Percentiles rank a stretch among this genome's conserved stretches.
These are phyloP conservation scores for Naematelia encephala DNA, from an alignment of 768 basidiomycete genomes.

Conservation along the genomic window DNA sequence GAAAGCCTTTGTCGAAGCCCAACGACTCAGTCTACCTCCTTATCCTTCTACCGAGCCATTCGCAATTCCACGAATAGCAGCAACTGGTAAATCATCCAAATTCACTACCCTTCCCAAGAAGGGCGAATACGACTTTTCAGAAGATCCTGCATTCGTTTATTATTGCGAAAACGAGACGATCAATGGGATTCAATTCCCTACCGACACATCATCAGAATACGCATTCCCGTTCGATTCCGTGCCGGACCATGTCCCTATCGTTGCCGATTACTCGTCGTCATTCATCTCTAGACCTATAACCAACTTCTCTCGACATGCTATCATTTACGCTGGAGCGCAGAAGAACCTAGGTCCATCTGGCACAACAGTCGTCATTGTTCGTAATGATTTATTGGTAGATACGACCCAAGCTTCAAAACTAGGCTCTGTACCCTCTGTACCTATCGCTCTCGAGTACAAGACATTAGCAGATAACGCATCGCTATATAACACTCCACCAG, in stretches of 20 bases:
- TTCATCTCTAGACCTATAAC: constrained; percentile 95
- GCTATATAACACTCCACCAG: constrained; percentile 89
- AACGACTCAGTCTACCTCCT: constrained; percentile 56
- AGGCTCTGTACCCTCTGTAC: constrained; percentile 67
- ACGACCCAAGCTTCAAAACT: constrained; percentile 72
- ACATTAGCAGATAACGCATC: constrained; percentile 69
- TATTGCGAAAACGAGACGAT: constrained; percentile 99
- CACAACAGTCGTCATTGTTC: constrained; percentile 85
- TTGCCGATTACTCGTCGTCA: constrained; percentile 92
- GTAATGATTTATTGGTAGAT: constrained; percentile 90
- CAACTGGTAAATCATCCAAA: constrained; percentile 61
- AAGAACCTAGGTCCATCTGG: constrained; percentile 97
- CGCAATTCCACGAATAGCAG: constrained; percentile 65
- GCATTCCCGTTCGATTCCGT: constrained; percentile 82
- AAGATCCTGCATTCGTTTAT: constrained; percentile 83
- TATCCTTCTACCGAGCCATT: constrained; percentile 33
- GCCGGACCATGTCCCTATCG: constrained; percentile 65
- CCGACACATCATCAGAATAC: constrained; percentile 52
- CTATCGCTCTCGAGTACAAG: constrained; percentile 77
- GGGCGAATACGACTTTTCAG: constrained; percentile 68
- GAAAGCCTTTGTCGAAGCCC: constrained; percentile 78
- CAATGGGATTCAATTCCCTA: constrained; percentile 82
- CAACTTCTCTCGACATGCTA: constrained; percentile 78
- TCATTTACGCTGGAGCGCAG: constrained; percentile 95
- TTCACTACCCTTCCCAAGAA: constrained; percentile 70